These are phyloP conservation scores for Sclerotinia sclerotiorum DNA, from an alignment of 2,329 filamentous ascomycete genomes.

Conservation along the genomic window DNA sequence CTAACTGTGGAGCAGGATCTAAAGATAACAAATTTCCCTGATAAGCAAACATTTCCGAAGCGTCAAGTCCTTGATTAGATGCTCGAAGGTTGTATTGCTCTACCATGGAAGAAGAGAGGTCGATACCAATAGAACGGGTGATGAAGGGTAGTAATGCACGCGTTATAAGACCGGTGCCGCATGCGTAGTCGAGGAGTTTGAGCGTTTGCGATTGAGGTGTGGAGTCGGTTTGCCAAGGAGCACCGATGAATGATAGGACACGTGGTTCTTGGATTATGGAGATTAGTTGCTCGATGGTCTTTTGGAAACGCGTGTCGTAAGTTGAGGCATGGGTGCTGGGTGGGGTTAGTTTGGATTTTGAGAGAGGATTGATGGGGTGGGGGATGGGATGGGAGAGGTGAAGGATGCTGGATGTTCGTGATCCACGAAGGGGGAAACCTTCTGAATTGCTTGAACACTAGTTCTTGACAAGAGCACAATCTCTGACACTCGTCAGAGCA, in stretches of 20 bases:
- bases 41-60: slow-evolving; percentile 55
- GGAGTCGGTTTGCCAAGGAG: slow-evolving; percentile 48
- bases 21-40: slow-evolving; percentile 56
- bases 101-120: slow-evolving; percentile 71
- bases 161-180: slow-evolving; percentile 60
- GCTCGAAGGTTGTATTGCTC: slow-evolving; percentile 63
- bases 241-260: slow-evolving; percentile 61
- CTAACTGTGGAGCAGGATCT: background rate
- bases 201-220: background rate
- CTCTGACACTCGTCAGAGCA: background rate
- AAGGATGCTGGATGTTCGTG: too few relatives aligned
- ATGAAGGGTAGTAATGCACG: slow-evolving; percentile 57
- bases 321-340: slow-evolving; percentile 49
- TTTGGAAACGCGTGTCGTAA: slow-evolving; percentile 58
- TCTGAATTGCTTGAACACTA: too few relatives aligned
- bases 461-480: background rate
- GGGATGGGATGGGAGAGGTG: background rate
- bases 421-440: background rate
- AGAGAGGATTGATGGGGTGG: too few relatives aligned
- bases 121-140: slow-evolving; percentile 64
- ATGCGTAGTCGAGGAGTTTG: slow-evolving; percentile 70
- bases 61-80: slow-evolving; percentile 52
- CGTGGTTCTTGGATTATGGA: slow-evolving; percentile 49
- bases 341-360: background rate
- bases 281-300: slow-evolving; percentile 54